These are phyloP conservation scores for Euphorbia celastroides DNA, from an alignment of 441 rosid species.

Conservation along the genomic window DNA sequence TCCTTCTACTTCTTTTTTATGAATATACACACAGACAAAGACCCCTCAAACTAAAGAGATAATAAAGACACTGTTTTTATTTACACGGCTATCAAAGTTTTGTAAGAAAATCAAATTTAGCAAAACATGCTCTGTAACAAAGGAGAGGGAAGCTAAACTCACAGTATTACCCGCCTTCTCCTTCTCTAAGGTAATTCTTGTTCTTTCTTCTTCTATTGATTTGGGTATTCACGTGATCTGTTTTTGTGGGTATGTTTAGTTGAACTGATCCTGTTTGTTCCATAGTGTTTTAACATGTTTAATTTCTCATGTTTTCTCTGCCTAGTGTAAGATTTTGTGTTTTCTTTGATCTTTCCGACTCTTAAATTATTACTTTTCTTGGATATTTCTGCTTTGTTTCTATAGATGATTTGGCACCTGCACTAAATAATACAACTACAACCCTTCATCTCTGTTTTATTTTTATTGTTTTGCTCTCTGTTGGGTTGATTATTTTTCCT, in stretches of 20 bases:
- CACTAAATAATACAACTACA: background rate
- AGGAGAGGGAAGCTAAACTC: constrained; percentile 26
- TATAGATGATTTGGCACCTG: constrained; percentile 7
- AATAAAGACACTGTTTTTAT: no score
- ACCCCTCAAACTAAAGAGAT: constrained; percentile 6
- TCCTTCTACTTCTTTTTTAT: constrained; percentile 28
- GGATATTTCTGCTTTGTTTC: constrained; percentile 17
- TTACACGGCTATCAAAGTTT: constrained; percentile 3
- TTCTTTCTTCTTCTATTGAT: constrained; percentile 2
- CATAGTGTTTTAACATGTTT: background rate
- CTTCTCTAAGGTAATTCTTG: constrained; percentile 8
- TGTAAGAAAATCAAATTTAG: constrained; percentile 6
- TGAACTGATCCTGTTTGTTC: constrained; percentile 13
- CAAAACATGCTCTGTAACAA: constrained; percentile 18
- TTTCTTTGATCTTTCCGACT: constrained; percentile 9
- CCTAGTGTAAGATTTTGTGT: constrained; percentile 27
- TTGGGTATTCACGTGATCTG: constrained; percentile 16
- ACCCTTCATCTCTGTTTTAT: background rate
- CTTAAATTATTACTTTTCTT: constrained; percentile 17
- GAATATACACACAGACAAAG: constrained; percentile 9
- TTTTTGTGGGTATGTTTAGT: constrained; percentile 20
- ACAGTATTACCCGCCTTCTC: constrained; percentile 40
- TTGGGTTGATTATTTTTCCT: background rate
- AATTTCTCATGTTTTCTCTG: constrained; percentile 26
- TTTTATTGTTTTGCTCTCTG: background rate